Percentiles rank a stretch among this genome's conserved stretches.
These are phyloP conservation scores for Gyrodon lividus DNA, from an alignment of 768 basidiomycete species.

Conservation along the genomic window DNA sequence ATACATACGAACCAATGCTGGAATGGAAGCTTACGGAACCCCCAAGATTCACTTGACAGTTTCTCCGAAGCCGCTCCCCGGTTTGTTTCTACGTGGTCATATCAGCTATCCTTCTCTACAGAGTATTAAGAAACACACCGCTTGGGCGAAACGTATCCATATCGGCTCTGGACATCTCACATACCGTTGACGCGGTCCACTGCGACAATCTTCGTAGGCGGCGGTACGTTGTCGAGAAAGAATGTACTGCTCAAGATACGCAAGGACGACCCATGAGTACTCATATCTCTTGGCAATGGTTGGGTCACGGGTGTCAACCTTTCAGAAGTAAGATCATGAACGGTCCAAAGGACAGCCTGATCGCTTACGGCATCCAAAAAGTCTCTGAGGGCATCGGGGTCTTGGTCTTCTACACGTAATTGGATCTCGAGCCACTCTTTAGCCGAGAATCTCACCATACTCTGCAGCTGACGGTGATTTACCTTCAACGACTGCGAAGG, in stretches of 20 bases:
- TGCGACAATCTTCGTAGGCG: too few relatives aligned
- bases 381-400: neutral
- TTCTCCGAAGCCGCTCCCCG: slow-evolving; percentile 5
- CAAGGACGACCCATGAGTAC: slow-evolving; percentile 13
- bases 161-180: slow-evolving; percentile 6
- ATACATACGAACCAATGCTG: neutral
- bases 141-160: slow-evolving; percentile 8
- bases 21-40: neutral
- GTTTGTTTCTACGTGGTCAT: slow-evolving; percentile 7
- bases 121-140: slow-evolving; percentile 3
- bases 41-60: neutral
- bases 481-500: neutral
- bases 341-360: neutral
- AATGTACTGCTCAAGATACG: slow-evolving; percentile 16
- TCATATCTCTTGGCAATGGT: slow-evolving; percentile 14
- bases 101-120: neutral
- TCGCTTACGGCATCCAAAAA: slow-evolving; percentile 18
- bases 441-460: neutral
- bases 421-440: neutral
- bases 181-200: neutral
- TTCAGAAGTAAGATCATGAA: neutral
- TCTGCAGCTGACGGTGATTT: slow-evolving; percentile 1
- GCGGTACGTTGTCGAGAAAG: neutral
- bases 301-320: slow-evolving; percentile 4
- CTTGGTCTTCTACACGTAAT: slow-evolving; percentile 13